Base-by-base conservation (phyloP, 1,139 yeast species). In the Geotrichum histeridarum region DNA sequence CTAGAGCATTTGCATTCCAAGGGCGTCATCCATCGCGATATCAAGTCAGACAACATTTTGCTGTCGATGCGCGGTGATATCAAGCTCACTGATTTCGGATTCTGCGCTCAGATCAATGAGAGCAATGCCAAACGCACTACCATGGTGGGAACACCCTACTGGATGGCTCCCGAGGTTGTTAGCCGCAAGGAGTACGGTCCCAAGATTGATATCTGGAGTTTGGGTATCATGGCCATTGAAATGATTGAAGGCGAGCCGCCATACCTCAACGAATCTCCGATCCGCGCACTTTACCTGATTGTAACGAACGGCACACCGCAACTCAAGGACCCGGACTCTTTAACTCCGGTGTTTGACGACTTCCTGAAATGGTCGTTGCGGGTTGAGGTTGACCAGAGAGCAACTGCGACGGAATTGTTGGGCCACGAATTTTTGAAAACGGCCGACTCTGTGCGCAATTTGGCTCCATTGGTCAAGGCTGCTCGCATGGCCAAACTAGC, bases 131-230 rank as follows among this genome's bases (percentile, higher is more conserved):
- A 91, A 71, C 81, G 99, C 70, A 90, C 95, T 7, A 93, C 99
- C 2, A 88, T 93, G 95, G 99, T 91, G 22, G 99, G 99, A 14
- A 93, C 99, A 0, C 99, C 99, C 4, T 93, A 93, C 69, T 93
- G 99, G 99, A 93, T 93, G 99, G 99, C 99, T 0, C 99, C 99
- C 1, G 99, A 93, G 71, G 96, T 93, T 56, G 97, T 93, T 18
- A 82, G 90, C 8, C 77, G 96, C 61, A 90, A 91, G 67, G 96
- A 90, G 64, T 93, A 93, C 69, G 99, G 97, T 1, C 95, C 97
- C 42, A 91, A 94, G 72, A 96, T 93, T 56, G 99, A 93, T 71
- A 85, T 94, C 51, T 93, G 99, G 99, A 88, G 96, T 11, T 74
- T 93, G 60, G 99, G 99, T 60, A 93, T 93, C 62, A 93, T 93